A percentile compares a stretch with the other conserved stretches of the same genome.
Evolutionary conservation across 495 filamentous ascomycete genomes (phyloP).

Genomic region (Penicillium atrosanguineum): DNA sequence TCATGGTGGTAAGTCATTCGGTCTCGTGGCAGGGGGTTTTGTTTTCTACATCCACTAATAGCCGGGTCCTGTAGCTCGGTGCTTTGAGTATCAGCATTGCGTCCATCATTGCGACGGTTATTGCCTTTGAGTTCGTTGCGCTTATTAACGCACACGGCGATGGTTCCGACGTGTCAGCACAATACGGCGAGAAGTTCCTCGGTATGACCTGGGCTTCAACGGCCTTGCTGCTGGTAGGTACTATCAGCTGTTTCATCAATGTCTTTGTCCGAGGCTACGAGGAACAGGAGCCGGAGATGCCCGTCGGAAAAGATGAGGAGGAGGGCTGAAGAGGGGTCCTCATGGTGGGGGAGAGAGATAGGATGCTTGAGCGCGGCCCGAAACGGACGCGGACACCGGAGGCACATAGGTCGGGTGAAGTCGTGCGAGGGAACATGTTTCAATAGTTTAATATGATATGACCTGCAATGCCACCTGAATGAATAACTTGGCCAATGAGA

Average conservation of each 20-base stretch:
- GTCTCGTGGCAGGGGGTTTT: background rate
- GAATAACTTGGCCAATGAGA: slow-evolving; percentile 3
- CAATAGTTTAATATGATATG: slow-evolving; percentile 6
- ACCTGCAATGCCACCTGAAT: slow-evolving; percentile 17
- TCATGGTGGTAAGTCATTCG: slow-evolving; percentile 31
- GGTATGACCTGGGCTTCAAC: slow-evolving; percentile 60
- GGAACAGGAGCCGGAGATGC: background rate
- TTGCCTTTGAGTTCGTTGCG: slow-evolving; percentile 55
- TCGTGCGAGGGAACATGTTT: slow-evolving; percentile 3
- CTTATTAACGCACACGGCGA: slow-evolving; percentile 58
- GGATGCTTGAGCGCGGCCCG: slow-evolving; percentile 6
- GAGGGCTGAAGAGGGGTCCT: slow-evolving; percentile 4
- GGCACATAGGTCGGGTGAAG: background rate
- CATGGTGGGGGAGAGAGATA: background rate
- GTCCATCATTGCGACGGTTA: slow-evolving; percentile 61
- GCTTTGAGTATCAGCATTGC: slow-evolving; percentile 54
- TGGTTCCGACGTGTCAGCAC: slow-evolving; percentile 50
- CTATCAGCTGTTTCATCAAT: slow-evolving; percentile 24
- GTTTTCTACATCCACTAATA: background rate
- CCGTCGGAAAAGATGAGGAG: slow-evolving; percentile 21
- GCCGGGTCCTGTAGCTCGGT: slow-evolving; percentile 19
- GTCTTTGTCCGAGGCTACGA: slow-evolving; percentile 24
- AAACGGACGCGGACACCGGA: slow-evolving; percentile 5
- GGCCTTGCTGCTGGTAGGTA: slow-evolving; percentile 46
- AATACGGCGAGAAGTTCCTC: slow-evolving; percentile 55